phyloP scores from a whole-genome alignment of 805 yeast genomes.

The Candida railenensis region DNA sequence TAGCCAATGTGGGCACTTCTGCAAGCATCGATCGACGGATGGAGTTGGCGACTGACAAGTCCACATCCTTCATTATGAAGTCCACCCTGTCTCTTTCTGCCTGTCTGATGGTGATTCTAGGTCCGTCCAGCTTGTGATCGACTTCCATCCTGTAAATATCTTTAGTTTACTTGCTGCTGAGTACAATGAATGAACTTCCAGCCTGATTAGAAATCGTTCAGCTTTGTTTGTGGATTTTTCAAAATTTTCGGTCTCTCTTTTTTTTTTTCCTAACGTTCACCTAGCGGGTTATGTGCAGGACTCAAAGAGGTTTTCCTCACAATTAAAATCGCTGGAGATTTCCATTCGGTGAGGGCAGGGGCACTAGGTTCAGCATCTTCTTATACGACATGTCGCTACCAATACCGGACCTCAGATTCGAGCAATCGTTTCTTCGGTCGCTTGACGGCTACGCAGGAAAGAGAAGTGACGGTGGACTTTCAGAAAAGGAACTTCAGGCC shows the following conservation, averaged over 20 bases:
- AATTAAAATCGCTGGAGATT: no score
- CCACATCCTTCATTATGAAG: slow-evolving; percentile 83
- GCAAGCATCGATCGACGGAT: slow-evolving; percentile 88
- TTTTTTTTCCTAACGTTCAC: slow-evolving; percentile 3
- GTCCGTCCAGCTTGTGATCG: slow-evolving; percentile 47
- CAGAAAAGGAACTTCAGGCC: slow-evolving; percentile 14
- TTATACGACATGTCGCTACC: slow-evolving; percentile 12
- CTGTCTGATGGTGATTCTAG: slow-evolving; percentile 85
- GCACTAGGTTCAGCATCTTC: no score
- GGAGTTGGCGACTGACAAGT: slow-evolving; percentile 88
- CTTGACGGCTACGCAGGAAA: slow-evolving; percentile 29
- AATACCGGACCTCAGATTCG: slow-evolving; percentile 68
- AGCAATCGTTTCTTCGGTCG: slow-evolving; percentile 50
- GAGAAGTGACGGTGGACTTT: slow-evolving; percentile 13
- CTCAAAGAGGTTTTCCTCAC: no score
- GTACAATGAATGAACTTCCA: not conserved
- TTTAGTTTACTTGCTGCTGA: no score
- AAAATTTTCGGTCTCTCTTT: not conserved
- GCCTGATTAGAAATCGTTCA: not conserved
- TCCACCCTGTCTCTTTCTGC: slow-evolving; percentile 87
- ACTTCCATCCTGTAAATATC: slow-evolving; percentile 13
- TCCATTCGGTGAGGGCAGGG: no score
- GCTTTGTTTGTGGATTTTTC: not conserved
- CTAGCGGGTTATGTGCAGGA: not conserved
- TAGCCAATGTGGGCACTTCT: slow-evolving; percentile 95